These are phyloP conservation scores for Epichloe typhina DNA, from an alignment of 2,329 filamentous ascomycete species.

Conservation along the genomic window DNA sequence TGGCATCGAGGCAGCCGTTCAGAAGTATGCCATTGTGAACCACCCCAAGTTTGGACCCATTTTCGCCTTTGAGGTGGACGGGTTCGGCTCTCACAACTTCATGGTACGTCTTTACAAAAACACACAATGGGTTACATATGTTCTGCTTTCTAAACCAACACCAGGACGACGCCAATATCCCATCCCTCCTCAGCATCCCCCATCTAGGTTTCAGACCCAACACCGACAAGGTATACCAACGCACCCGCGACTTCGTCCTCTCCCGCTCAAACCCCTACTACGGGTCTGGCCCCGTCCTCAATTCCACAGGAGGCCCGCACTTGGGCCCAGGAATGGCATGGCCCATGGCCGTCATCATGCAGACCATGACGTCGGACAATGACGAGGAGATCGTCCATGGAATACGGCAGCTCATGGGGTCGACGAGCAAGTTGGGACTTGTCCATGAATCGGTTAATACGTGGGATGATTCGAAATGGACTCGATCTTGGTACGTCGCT, in stretches of 20 bases:
- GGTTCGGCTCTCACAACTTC: conserved; percentile 45
- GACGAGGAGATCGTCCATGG: conserved; percentile 60
- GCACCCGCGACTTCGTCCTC: conserved; percentile 65
- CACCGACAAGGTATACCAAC: conserved; percentile 52
- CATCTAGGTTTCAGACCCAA: conserved; percentile 44
- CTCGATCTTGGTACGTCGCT: conserved; percentile 21
- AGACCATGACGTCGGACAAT: conserved; percentile 63
- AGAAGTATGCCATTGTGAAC: conserved; percentile 51
- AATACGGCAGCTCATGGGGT: conserved; percentile 51
- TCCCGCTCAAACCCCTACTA: conserved; percentile 62
- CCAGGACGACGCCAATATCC: conserved; percentile 49
- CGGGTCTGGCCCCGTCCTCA: conserved; percentile 38
- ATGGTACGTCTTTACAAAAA: conserved; percentile 30
- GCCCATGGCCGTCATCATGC: conserved; percentile 76
- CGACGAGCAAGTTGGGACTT: conserved; percentile 59
- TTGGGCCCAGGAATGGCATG: conserved; percentile 57
- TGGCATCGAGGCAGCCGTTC: conserved; percentile 50
- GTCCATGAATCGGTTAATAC: conserved; percentile 53
- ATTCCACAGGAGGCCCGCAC: conserved; percentile 39
- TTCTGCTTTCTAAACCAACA: not conserved
- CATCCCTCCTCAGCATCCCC: conserved; percentile 46
- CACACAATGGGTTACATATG: not conserved
- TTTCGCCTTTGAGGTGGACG: conserved; percentile 59
- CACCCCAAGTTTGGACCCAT: conserved; percentile 50
- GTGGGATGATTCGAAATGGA: conserved; percentile 19